These are phyloP conservation scores for Carex kokanica DNA, from an alignment of 176 grass and related monocot species.

Conservation along the genomic window DNA sequence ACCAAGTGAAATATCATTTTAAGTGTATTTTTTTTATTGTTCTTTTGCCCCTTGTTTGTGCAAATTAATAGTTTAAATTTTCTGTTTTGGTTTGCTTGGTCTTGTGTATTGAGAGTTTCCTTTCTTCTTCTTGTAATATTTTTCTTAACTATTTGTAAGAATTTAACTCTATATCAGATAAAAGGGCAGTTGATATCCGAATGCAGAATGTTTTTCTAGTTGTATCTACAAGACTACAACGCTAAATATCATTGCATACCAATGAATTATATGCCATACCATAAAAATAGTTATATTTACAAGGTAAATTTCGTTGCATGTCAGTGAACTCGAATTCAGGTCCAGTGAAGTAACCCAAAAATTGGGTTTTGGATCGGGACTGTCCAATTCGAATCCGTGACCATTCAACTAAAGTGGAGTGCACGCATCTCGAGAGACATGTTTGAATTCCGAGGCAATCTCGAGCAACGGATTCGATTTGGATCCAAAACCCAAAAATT, in stretches of 20 bases:
- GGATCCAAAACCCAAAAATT: too few species aligned
- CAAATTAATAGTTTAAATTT: conserved; percentile 28
- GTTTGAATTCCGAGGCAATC: too few species aligned
- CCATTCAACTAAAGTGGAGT: too few species aligned
- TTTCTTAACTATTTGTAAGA: conserved; percentile 14
- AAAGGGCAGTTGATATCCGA: neutral
- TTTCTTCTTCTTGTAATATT: neutral
- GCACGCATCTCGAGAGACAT: too few species aligned
- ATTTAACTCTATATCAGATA: conserved; percentile 18
- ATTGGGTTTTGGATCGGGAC: too few species aligned
- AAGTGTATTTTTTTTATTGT: conserved; percentile 34
- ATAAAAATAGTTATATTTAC: neutral
- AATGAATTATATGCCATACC: neutral
- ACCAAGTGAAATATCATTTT: conserved; percentile 69
- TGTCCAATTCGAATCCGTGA: too few species aligned
- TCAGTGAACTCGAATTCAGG: too few species aligned
- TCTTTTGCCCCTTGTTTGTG: conserved; percentile 9
- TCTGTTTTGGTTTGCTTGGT: conserved; percentile 17
- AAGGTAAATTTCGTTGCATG: neutral
- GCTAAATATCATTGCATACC: neutral
- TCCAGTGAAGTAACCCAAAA: too few species aligned
- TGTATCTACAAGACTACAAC: neutral
- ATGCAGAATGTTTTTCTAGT: neutral
- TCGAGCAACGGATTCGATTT: too few species aligned
- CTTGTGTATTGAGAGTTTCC: conserved; percentile 10